Evolutionary conservation across 129 eudicot species (phyloP).

Genomic region (Oenanthe sinensis): DNA sequence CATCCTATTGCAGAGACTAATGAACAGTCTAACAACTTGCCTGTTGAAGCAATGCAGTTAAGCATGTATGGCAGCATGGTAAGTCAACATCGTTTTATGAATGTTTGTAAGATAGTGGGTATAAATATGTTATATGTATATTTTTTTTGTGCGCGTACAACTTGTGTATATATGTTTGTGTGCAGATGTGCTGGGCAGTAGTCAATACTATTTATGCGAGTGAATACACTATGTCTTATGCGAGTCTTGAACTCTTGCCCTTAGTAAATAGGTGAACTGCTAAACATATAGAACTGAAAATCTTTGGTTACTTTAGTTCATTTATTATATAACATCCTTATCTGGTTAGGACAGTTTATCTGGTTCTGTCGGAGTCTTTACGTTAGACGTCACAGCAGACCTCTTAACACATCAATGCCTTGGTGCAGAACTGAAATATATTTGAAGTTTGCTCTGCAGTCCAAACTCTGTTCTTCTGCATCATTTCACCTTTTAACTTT

Average conservation of each 20-base stretch:
- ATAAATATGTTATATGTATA: neutral
- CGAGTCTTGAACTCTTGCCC: too few relatives aligned
- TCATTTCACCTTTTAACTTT: neutral
- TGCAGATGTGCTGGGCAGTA: neutral
- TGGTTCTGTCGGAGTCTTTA: neutral
- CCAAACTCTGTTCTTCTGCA: too few relatives aligned
- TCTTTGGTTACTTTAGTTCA: neutral
- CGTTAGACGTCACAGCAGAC: neutral
- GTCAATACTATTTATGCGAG: neutral
- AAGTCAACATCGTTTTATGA: neutral
- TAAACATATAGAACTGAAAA: too few relatives aligned
- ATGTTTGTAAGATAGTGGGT: neutral
- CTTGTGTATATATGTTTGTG: neutral
- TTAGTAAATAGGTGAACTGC: neutral
- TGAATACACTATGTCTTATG: neutral
- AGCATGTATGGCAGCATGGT: slow-evolving; percentile 64
- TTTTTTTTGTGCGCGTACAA: neutral
- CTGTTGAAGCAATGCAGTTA: slow-evolving; percentile 71
- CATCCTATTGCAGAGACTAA: slow-evolving; percentile 19
- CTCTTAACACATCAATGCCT: neutral
- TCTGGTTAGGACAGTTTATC: neutral
- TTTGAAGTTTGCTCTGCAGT: neutral
- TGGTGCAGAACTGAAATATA: neutral
- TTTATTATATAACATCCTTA: too few relatives aligned
- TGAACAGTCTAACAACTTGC: slow-evolving; percentile 34